Percentiles rank a stretch among this genome's conserved stretches.
phyloP scores from a whole-genome alignment of 83 land plant species.

The Larix sibirica region DNA sequence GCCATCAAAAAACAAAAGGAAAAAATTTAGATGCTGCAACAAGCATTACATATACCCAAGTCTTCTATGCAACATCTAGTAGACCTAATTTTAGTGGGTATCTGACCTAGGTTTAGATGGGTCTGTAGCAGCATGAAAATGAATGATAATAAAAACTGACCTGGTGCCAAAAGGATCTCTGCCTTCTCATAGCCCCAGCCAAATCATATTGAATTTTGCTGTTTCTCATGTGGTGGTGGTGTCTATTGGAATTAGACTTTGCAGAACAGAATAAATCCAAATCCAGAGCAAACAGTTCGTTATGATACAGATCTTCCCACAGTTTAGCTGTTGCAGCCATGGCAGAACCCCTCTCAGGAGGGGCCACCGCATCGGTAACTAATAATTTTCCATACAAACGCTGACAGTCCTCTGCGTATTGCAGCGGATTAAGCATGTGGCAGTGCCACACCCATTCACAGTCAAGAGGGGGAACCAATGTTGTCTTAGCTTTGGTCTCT shows the following conservation, averaged over 20 bases:
- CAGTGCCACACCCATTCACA: conserved; percentile 98
- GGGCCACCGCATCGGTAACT: conserved; percentile 40
- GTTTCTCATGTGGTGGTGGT: too few relatives aligned
- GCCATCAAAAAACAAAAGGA: neutral
- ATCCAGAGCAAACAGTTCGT: conserved; percentile 70
- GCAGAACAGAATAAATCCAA: conserved; percentile 7
- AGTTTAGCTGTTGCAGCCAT: conserved; percentile 13
- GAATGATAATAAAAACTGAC: conserved; percentile 7
- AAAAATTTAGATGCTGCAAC: too few relatives aligned
- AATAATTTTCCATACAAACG: conserved; percentile 63
- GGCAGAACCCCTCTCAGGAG: conserved; percentile 36
- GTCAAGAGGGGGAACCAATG: conserved; percentile 82
- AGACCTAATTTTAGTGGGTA: too few relatives aligned
- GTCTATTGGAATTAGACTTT: conserved; percentile 15
- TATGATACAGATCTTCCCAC: conserved; percentile 55
- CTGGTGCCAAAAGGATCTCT: conserved; percentile 83
- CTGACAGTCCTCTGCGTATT: conserved; percentile 76
- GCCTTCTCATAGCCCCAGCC: conserved; percentile 65
- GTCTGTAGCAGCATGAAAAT: too few relatives aligned
- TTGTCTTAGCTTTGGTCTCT: conserved; percentile 21
- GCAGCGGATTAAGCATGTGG: conserved; percentile 88
- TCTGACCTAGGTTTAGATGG: too few relatives aligned
- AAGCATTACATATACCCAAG: too few relatives aligned
- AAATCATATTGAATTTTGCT: conserved; percentile 27
- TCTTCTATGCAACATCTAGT: too few relatives aligned